Percentiles rank a stretch among this genome's conserved stretches.
Evolutionary conservation across 441 rosid genomes (phyloP).

Genomic region (Erodium moschatum): DNA sequence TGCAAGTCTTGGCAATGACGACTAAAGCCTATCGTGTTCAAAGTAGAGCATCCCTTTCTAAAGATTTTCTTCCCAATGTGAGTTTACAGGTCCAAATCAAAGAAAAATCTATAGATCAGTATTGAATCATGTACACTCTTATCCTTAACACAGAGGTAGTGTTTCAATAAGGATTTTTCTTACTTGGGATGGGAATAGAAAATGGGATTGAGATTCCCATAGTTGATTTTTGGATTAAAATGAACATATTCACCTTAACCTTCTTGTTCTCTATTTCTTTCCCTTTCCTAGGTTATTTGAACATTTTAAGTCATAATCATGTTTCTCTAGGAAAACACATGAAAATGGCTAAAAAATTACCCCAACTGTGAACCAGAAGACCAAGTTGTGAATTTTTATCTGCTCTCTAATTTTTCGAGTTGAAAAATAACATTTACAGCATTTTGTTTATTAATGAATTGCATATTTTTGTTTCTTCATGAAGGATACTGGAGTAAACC

Average conservation of each 20-base stretch:
- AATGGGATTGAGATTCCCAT: background rate
- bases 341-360: too few species aligned
- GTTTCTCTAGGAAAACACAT: too few species aligned
- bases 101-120: background rate
- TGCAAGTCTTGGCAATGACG: conserved; percentile 93
- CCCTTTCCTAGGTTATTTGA: too few species aligned
- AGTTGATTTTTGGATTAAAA: too few species aligned
- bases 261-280: too few species aligned
- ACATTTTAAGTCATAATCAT: too few species aligned
- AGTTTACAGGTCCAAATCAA: conserved; percentile 21
- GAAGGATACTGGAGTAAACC: conserved; percentile 51
- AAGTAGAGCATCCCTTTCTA: conserved; percentile 65
- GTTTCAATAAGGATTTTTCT: background rate
- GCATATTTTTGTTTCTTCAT: conserved; percentile 14
- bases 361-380: too few species aligned
- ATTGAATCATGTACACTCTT: background rate
- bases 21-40: conserved; percentile 86
- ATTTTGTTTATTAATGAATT: background rate
- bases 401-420: too few species aligned
- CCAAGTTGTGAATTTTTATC: too few species aligned
- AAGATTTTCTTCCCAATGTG: conserved; percentile 39
- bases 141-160: background rate
- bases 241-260: too few species aligned
- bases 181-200: background rate
- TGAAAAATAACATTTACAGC: too few species aligned